Percentiles rank a stretch among this genome's conserved stretches.
These are phyloP conservation scores for Avena sativa DNA, from an alignment of 176 grass and related monocot species.

Conservation along the genomic window DNA sequence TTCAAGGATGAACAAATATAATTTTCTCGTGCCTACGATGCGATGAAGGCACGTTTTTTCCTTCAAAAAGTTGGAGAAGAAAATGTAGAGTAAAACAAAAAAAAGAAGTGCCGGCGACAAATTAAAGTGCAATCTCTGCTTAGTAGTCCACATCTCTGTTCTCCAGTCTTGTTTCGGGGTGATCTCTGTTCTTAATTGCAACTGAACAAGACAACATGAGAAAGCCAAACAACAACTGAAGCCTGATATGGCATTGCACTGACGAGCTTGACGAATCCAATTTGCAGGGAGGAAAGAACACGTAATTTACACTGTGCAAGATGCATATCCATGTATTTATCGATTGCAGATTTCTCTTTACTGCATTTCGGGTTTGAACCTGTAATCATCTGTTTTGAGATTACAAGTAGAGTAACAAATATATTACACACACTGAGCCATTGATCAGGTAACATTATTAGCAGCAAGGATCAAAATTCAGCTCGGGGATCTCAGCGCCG, in stretches of 20 bases:
- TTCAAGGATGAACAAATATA: background rate
- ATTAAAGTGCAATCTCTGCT: slow-evolving; percentile 14
- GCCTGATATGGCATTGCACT: background rate
- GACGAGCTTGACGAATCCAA: background rate
- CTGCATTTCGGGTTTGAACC: slow-evolving; percentile 5
- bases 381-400: slow-evolving; percentile 45
- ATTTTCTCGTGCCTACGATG: background rate
- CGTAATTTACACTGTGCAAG: background rate
- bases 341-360: slow-evolving; percentile 11
- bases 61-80: background rate
- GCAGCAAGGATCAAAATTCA: slow-evolving; percentile 51
- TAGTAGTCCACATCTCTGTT: background rate
- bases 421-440: background rate
- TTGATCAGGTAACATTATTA: slow-evolving; percentile 38
- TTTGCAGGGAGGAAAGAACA: background rate
- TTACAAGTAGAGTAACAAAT: slow-evolving; percentile 12
- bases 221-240: background rate
- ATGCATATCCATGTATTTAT: background rate
- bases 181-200: background rate
- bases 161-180: background rate
- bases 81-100: background rate
- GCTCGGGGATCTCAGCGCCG: background rate
- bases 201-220: background rate
- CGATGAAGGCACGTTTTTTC: background rate
- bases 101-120: background rate